phyloP scores from a whole-genome alignment of 768 basidiomycete species.

The Holtermannia corniformis region DNA sequence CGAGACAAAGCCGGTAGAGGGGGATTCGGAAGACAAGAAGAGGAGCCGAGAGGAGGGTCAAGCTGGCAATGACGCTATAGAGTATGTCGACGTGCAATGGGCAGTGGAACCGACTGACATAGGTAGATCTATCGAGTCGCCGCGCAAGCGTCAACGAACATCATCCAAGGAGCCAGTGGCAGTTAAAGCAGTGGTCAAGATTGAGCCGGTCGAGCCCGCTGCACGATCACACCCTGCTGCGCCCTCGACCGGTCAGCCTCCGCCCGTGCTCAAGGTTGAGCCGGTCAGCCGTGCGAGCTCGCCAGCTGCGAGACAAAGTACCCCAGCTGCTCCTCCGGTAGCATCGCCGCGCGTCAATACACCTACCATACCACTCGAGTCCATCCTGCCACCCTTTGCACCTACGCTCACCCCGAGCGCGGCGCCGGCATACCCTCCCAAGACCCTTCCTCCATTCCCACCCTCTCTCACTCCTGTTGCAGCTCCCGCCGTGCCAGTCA shows the following conservation, averaged over 20 bases:
- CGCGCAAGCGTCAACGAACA: too few species aligned
- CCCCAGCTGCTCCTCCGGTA: too few species aligned
- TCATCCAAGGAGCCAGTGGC: too few species aligned
- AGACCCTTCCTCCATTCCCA: not conserved
- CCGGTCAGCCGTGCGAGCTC: too few species aligned
- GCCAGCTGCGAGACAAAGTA: too few species aligned
- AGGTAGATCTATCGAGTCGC: too few species aligned
- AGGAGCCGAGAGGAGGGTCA: constrained; percentile 13
- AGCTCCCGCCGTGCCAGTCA: constrained; percentile 2
- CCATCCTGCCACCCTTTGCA: constrained; percentile 12
- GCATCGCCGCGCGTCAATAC: not conserved
- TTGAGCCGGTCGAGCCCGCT: too few species aligned
- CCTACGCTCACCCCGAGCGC: constrained; percentile 8
- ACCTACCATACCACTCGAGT: too few species aligned
- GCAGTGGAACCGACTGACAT: not conserved
- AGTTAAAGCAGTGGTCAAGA: too few species aligned
- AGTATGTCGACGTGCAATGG: not conserved
- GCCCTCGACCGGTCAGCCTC: too few species aligned
- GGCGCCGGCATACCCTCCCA: constrained; percentile 1
- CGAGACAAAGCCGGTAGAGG: not conserved
- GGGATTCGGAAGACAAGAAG: constrained; percentile 10
- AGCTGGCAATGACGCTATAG: constrained; percentile 7
- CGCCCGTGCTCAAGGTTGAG: too few species aligned
- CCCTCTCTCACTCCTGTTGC: constrained; percentile 16
- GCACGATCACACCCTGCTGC: too few species aligned